A percentile compares a stretch with the other conserved stretches of the same genome.
Conservation (phyloP, 768 basidiomycete genomes). For the Trametes maxima region DNA sequence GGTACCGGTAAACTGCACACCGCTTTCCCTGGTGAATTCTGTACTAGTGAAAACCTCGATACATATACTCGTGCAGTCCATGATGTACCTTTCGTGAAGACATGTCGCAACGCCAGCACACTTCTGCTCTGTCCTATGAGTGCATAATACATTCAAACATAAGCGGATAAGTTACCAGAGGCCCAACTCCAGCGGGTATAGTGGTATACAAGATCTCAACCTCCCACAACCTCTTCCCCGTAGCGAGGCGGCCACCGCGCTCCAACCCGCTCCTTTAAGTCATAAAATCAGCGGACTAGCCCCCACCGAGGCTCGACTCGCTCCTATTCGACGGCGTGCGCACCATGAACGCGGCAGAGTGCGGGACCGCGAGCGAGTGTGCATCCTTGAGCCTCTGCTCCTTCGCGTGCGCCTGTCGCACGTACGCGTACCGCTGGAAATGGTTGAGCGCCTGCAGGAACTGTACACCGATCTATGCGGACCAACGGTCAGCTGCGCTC, state of each 20-base stretch:
- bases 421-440: constrained; percentile 88
- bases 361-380: constrained; percentile 40
- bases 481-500: constrained; percentile 1
- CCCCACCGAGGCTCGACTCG: constrained; percentile 44
- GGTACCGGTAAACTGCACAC: too few species aligned
- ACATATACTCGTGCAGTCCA: too few species aligned
- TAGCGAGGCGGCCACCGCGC: too few species aligned
- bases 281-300: constrained; percentile 24
- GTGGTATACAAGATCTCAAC: constrained; percentile 1
- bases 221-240: too few species aligned
- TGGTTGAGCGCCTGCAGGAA: constrained; percentile 82
- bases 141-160: not conserved
- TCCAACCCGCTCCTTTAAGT: not conserved
- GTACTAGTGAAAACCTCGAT: too few species aligned
- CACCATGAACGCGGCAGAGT: constrained; percentile 27
- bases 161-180: not conserved
- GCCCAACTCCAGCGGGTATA: not conserved
- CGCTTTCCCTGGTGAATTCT: too few species aligned
- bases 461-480: constrained; percentile 68
- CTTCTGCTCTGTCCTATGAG: too few species aligned
- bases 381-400: constrained; percentile 46
- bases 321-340: constrained; percentile 50
- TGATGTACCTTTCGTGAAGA: too few species aligned
- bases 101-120: too few species aligned
- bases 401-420: constrained; percentile 74